These are phyloP conservation scores for Nicotiana knightiana DNA, from an alignment of 257 asterid species.

Conservation along the genomic window DNA sequence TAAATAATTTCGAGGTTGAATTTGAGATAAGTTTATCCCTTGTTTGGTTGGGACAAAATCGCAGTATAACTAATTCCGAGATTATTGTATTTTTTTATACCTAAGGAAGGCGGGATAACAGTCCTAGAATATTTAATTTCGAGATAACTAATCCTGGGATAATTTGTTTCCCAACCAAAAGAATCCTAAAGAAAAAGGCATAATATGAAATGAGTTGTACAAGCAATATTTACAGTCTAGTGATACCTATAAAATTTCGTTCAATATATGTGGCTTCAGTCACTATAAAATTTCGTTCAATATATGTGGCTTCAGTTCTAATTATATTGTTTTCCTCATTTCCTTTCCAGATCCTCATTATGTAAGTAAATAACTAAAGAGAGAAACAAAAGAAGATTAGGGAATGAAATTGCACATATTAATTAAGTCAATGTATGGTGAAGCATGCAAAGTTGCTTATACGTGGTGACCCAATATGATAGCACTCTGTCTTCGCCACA, in stretches of 20 bases:
- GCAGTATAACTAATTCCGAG: no score
- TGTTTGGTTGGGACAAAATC: no score
- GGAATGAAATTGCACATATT: background rate
- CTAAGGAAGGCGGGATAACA: no score
- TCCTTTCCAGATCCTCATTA: background rate
- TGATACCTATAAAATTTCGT: background rate
- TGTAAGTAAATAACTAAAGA: background rate
- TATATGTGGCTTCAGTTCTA: no score
- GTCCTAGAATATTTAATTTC: no score
- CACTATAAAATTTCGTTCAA: background rate
- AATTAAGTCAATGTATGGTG: background rate
- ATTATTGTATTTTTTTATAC: no score
- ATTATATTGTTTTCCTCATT: background rate
- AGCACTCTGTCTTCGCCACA: constrained; percentile 2
- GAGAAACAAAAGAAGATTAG: background rate
- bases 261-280: no score
- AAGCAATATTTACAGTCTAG: background rate
- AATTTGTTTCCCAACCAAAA: no score
- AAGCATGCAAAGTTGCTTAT: constrained; percentile 14
- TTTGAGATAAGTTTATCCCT: no score
- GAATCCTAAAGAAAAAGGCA: background rate
- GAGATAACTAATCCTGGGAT: no score
- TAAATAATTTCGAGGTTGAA: no score
- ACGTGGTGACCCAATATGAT: constrained; percentile 15
- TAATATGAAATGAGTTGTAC: background rate